These are phyloP conservation scores for Moniliophthora roreri DNA, from an alignment of 1,284 basidiomycete species.

Conservation along the genomic window DNA sequence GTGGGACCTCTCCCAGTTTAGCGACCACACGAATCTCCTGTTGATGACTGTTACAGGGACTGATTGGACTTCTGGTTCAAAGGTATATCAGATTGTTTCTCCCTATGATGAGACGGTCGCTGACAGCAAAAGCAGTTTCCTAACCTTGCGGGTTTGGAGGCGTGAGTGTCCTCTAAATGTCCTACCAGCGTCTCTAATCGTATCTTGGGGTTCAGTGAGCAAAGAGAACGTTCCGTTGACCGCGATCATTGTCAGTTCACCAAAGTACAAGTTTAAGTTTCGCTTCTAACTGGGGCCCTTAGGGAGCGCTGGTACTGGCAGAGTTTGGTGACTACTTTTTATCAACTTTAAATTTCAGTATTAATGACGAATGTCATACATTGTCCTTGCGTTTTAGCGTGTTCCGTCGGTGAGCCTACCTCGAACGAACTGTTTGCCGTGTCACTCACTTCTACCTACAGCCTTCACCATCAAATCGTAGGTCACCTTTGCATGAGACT, in stretches of 20 bases:
- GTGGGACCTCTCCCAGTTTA: slow-evolving; percentile 26
- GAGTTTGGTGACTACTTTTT: slow-evolving; percentile 41
- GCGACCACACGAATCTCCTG: background rate
- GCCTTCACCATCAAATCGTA: slow-evolving; percentile 47
- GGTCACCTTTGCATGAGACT: slow-evolving; percentile 18
- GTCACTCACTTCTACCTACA: slow-evolving; percentile 15
- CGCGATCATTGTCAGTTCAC: slow-evolving; percentile 35
- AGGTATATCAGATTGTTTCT: slow-evolving; percentile 28
- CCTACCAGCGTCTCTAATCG: background rate
- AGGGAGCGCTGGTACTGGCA: slow-evolving; percentile 42
- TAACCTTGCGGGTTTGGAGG: slow-evolving; percentile 53
- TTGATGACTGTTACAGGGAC: slow-evolving; percentile 33
- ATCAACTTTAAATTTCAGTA: no score
- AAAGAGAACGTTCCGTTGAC: slow-evolving; percentile 41
- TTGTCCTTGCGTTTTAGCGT: slow-evolving; percentile 25
- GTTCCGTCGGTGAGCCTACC: slow-evolving; percentile 35
- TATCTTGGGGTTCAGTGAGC: slow-evolving; percentile 43
- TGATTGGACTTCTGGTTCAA: slow-evolving; percentile 55
- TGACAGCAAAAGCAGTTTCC: slow-evolving; percentile 37
- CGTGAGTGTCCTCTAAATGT: slow-evolving; percentile 31
- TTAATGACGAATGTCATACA: slow-evolving; percentile 1
- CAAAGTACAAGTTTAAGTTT: no score
- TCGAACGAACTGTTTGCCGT: background rate
- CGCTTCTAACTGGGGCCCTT: no score
- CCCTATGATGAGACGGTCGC: background rate